These are phyloP conservation scores for Pichia sp. DNA, from an alignment of 1,139 yeast species.

Conservation along the genomic window DNA sequence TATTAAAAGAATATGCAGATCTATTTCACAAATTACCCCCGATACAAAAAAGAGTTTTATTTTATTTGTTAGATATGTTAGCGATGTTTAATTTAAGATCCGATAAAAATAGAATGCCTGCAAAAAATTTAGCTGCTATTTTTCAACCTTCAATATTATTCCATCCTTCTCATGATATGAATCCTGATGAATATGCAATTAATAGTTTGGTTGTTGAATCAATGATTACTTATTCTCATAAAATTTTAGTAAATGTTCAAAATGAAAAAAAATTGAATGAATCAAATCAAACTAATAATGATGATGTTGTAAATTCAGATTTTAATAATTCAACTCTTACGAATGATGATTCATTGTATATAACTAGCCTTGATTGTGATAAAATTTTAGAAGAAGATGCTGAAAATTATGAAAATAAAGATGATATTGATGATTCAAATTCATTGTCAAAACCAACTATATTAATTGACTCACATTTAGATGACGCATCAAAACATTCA, in stretches of 20 bases:
- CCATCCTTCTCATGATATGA: constrained; percentile 88
- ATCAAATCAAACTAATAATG: not conserved
- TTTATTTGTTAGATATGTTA: constrained; percentile 79
- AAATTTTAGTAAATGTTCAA: constrained; percentile 56
- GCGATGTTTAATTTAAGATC: constrained; percentile 81
- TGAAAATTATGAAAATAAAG: no score
- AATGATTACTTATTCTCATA: constrained; percentile 78
- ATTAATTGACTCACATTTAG: not conserved
- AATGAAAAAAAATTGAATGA: not conserved
- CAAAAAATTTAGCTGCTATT: constrained; percentile 88
- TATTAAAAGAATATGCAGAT: constrained; percentile 63
- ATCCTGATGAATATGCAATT: constrained; percentile 84
- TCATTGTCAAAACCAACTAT: not conserved
- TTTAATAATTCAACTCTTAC: not conserved
- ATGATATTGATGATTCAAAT: not conserved
- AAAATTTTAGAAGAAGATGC: not conserved
- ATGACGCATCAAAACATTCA: not conserved
- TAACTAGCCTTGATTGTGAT: not conserved
- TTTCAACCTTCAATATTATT: constrained; percentile 93
- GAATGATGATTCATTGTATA: no score
- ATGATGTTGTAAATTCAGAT: not conserved
- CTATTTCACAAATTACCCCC: constrained; percentile 64
- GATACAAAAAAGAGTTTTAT: constrained; percentile 72
- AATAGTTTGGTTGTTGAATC: constrained; percentile 87
- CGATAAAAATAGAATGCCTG: constrained; percentile 80